Percentiles rank a stretch among this genome's conserved stretches.
These are phyloP conservation scores for Ophiostoma australiae DNA, from an alignment of 2,329 filamentous ascomycete species.

Conservation along the genomic window DNA sequence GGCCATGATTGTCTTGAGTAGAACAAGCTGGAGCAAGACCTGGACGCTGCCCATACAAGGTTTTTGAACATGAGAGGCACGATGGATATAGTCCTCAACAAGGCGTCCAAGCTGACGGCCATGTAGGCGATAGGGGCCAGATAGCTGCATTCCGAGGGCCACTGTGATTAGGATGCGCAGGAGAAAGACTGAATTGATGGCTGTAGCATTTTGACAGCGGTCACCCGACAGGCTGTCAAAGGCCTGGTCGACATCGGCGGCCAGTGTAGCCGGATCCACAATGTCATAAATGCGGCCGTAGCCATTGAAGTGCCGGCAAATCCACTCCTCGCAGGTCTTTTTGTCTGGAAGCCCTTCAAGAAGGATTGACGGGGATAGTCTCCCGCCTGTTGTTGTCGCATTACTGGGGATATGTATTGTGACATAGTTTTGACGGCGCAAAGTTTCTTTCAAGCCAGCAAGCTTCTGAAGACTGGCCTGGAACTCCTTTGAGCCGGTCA, in stretches of 20 bases:
- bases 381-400: not conserved
- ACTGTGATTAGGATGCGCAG: conserved; percentile 17
- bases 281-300: conserved; percentile 21
- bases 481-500: conserved; percentile 9
- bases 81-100: conserved; percentile 16
- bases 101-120: conserved; percentile 21
- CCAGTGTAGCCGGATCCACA: conserved; percentile 1
- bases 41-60: conserved; percentile 20
- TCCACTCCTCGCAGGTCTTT: conserved; percentile 20
- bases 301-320: conserved; percentile 12
- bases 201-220: not conserved
- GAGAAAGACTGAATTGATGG: conserved; percentile 17
- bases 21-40: conserved; percentile 18
- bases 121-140: conserved; percentile 18
- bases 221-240: not conserved
- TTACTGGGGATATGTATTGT: not conserved
- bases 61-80: conserved; percentile 14
- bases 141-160: conserved; percentile 23
- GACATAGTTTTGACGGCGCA: conserved; percentile 13
- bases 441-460: conserved; percentile 16
- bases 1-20: conserved; percentile 17
- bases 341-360: conserved; percentile 15
- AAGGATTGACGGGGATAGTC: not conserved
- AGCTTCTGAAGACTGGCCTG: conserved; percentile 11
- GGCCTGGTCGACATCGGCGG: conserved; percentile 15